Base-by-base conservation (phyloP, 2,329 filamentous ascomycete species). In the Corinectria fuckeliana region DNA sequence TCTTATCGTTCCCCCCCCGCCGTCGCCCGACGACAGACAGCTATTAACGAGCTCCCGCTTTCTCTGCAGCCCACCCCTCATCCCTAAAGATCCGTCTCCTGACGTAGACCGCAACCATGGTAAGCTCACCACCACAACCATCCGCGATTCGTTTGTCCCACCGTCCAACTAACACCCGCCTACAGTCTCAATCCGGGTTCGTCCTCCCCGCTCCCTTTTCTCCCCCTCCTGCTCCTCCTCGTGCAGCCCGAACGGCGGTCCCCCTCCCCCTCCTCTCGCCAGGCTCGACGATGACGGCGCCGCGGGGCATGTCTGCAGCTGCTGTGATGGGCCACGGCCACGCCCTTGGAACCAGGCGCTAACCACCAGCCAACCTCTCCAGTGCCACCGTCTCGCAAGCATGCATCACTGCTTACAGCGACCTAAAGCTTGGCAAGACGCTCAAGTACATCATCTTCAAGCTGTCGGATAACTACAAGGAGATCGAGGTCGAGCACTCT, bases 361-460 rank as follows among this genome's bases (percentile, higher is more conserved):
- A 69, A 74, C 68, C 34, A 54, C 25, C 28, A 47, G 48, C 16
- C 36, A 48, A 36, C 32, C 55, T 58, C 45, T 58, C 57, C 78
- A 93, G 90, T 85, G 90, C 90, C 70, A 83, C 84, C 75, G 88
- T 93, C 72, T 80, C 85, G 67, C 84, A 86, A 75, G 90, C 93
- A 60, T 93, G 90, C 85, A 86, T 87, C 75, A 76, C 77, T 68
- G 78, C 81, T 61, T 94, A 89, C 85, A 92, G 93, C 79, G 89
- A 93, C 70, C 85, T 94, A 68, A 94, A 94, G 87, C 88, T 93
- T 70, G 83, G 80, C 79, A 93, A 93, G 81, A 88, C 87, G 82
- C 84, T 87, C 82, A 93, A 92, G 81, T 96, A 86, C 85, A 90
- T 95, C 81, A 88, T 95, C 84, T 94, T 86, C 88, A 92, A 93